Percentiles rank a stretch among this genome's conserved stretches.
phyloP scores from a whole-genome alignment of 2,329 filamentous ascomycete species.

The Metarhizium brunneum region DNA sequence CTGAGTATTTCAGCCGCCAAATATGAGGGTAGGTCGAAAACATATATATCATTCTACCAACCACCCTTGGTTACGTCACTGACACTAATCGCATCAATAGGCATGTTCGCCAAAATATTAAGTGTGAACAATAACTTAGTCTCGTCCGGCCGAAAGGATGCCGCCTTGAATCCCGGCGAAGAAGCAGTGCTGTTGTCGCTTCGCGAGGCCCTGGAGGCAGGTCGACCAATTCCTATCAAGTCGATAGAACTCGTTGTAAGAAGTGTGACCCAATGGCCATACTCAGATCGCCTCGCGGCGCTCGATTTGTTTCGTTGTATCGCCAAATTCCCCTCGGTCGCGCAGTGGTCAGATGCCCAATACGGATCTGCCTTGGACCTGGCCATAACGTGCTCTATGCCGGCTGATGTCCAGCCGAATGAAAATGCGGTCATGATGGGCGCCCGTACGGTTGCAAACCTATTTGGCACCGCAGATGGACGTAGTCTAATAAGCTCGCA shows the following conservation, averaged over 20 bases:
- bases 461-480: conserved; percentile 70
- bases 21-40: conserved; percentile 36
- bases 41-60: background rate
- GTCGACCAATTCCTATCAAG: conserved; percentile 36
- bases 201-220: conserved; percentile 53
- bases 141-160: conserved; percentile 60
- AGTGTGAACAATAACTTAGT: conserved; percentile 68
- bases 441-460: conserved; percentile 69
- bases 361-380: conserved; percentile 52
- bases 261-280: conserved; percentile 71
- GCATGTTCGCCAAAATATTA: conserved; percentile 67
- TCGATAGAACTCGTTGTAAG: conserved; percentile 59
- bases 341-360: conserved; percentile 45
- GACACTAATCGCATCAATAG: conserved; percentile 25
- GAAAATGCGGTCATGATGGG: conserved; percentile 85
- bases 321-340: conserved; percentile 58
- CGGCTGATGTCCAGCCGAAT: conserved; percentile 47
- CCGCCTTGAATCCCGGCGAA: conserved; percentile 65
- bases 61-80: background rate
- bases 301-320: conserved; percentile 84
- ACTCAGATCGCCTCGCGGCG: conserved; percentile 68
- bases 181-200: conserved; percentile 52
- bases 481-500: conserved; percentile 53
- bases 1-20: conserved; percentile 70
- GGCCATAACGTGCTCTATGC: conserved; percentile 29